These are phyloP conservation scores for Mycocentrospora acerina DNA, from an alignment of 2,329 filamentous ascomycete genomes.

Conservation along the genomic window DNA sequence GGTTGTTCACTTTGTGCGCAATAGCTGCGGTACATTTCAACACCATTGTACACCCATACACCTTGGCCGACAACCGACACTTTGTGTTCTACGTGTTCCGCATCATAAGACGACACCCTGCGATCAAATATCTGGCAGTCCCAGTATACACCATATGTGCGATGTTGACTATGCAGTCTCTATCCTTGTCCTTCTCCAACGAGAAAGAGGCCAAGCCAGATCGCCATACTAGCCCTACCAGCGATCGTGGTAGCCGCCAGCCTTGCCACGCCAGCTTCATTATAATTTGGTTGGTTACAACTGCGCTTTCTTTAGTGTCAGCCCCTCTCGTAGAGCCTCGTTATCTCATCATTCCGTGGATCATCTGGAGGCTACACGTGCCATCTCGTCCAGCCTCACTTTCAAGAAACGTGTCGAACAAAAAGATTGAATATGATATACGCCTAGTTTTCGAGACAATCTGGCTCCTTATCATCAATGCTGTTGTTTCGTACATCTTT, in stretches of 20 bases:
- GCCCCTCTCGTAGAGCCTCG: constrained; percentile 92
- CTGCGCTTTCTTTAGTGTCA: constrained; percentile 76
- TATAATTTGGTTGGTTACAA: constrained; percentile 66
- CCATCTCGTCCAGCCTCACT: constrained; percentile 49
- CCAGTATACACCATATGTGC: constrained; percentile 70
- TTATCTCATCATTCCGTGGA: constrained; percentile 94
- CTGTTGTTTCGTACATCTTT: constrained; percentile 70
- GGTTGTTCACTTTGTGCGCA: constrained; percentile 42
- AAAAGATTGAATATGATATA: constrained; percentile 35
- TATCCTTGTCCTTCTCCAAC: constrained; percentile 41
- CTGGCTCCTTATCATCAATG: constrained; percentile 70
- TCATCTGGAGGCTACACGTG: constrained; percentile 84
- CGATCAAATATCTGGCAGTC: constrained; percentile 67
- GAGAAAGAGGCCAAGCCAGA: too few species aligned
- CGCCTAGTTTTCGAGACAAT: constrained; percentile 62
- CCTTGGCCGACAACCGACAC: constrained; percentile 92
- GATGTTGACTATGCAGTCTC: constrained; percentile 66
- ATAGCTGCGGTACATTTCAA: constrained; percentile 69
- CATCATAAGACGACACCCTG: constrained; percentile 66
- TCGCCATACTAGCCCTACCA: constrained; percentile 6
- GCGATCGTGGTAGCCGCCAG: constrained; percentile 3
- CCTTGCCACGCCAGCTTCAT: constrained; percentile 49
- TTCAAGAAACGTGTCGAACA: constrained; percentile 1
- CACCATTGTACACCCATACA: constrained; percentile 94
- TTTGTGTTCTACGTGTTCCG: constrained; percentile 98